phyloP scores from a whole-genome alignment of 495 filamentous ascomycete genomes.

The Penicillium verhagenii region DNA sequence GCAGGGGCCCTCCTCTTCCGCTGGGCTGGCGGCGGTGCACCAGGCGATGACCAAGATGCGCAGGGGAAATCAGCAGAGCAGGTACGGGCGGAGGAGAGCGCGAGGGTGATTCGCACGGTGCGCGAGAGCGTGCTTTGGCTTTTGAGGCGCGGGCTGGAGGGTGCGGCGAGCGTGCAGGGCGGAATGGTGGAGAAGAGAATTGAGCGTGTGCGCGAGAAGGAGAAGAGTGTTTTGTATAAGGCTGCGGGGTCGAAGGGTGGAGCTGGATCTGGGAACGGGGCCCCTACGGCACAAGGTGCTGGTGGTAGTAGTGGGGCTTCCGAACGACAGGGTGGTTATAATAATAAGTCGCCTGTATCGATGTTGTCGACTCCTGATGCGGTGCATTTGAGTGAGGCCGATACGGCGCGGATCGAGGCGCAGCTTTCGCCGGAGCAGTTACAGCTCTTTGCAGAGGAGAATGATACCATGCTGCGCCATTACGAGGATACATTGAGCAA shows the following conservation, averaged over 20 bases:
- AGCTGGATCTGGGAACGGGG: neutral
- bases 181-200: constrained; percentile 89
- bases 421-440: constrained; percentile 78
- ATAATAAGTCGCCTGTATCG: neutral
- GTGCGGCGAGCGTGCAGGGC: constrained; percentile 72
- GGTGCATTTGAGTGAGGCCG: constrained; percentile 36
- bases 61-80: constrained; percentile 61
- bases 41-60: constrained; percentile 15
- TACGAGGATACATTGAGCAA: constrained; percentile 90
- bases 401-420: constrained; percentile 52
- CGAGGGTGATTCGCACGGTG: constrained; percentile 56
- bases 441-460: constrained; percentile 91
- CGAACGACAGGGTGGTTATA: neutral
- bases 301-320: constrained; percentile 10
- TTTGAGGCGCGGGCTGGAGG: constrained; percentile 69
- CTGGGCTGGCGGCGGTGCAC: constrained; percentile 66
- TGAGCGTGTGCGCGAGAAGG: constrained; percentile 81
- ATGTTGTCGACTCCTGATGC: constrained; percentile 14
- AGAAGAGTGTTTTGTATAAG: constrained; percentile 81
- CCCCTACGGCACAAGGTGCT: neutral
- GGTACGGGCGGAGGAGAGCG: constrained; percentile 63
- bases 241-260: constrained; percentile 11
- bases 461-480: constrained; percentile 86
- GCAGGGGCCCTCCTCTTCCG: constrained; percentile 41
- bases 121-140: constrained; percentile 84